Conservation (phyloP, 306 rosid genomes). For the Sicyos edulis region DNA sequence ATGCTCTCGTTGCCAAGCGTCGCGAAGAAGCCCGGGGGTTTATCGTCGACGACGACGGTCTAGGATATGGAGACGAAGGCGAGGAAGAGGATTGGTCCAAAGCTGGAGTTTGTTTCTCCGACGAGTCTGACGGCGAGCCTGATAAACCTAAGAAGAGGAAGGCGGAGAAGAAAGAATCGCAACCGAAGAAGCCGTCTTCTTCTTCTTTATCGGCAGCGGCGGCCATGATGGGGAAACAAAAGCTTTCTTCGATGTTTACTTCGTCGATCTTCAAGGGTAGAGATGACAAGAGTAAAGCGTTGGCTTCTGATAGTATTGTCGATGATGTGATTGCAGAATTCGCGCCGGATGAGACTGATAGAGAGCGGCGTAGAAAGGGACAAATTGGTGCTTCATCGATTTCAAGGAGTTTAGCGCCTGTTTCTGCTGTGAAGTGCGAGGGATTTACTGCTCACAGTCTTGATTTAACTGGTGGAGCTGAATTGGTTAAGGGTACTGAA, state of each 20-base stretch:
- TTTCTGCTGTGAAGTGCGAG: conserved; percentile 23
- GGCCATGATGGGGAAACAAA: conserved; percentile 72
- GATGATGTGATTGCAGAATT: conserved; percentile 84
- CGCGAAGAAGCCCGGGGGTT: conserved; percentile 60
- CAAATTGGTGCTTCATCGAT: conserved; percentile 20
- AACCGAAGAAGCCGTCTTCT: conserved; percentile 46
- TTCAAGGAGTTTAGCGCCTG: conserved; percentile 20
- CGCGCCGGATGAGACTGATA: conserved; percentile 77
- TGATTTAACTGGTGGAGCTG: conserved; percentile 26
- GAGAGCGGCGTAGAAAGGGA: conserved; percentile 50
- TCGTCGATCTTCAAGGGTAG: conserved; percentile 51
- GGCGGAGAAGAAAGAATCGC: conserved; percentile 51
- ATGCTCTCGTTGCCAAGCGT: conserved; percentile 71
- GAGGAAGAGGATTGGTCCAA: conserved; percentile 97
- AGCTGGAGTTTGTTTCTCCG: conserved; percentile 43
- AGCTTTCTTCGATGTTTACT: conserved; percentile 84
- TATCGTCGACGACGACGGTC: conserved; percentile 77
- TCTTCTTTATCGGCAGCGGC: conserved; percentile 74
- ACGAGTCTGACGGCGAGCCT: conserved; percentile 61
- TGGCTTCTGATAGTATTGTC: conserved; percentile 52
- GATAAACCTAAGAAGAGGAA: conserved; percentile 56
- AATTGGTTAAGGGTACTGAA: not conserved
- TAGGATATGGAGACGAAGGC: conserved; percentile 82
- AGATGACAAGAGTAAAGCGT: conserved; percentile 50
- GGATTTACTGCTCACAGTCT: conserved; percentile 14